Base-by-base conservation (phyloP, 73 alveolate species). In the Paramecium primaurelia region DNA sequence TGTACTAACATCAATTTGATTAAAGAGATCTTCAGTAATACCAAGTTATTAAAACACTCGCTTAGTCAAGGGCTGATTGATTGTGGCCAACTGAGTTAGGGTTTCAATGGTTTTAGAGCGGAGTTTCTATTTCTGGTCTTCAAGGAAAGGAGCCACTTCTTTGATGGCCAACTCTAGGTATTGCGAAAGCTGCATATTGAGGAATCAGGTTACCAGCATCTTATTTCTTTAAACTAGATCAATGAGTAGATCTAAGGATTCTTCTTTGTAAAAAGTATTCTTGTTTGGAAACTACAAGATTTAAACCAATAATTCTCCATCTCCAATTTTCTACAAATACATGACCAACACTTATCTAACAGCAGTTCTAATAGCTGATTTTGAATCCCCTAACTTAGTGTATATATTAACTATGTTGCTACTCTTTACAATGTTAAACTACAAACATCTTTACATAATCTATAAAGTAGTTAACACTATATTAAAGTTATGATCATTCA, bases 91-190 rank as follows among this genome's bases (percentile, higher is more conserved):
- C 32, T 25, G 14, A 11, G 44, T 28, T 6, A 80, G 45, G 71
- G 75, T 49, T 9, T 80, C 91, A 1, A 40, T 45, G 58, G 91
- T 38, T 89, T 89, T 89, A 38, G 40, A 58, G 0, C 60, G 51
- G 12, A 89, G 38, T 51, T 89, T 89, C 12, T 88, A 40, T 47
- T 89, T 89, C 40, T 47, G 45, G 32, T 89, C 94, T n/a, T 89
- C 94, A 1, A 89, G 47, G 20, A 89, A 42, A 22, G 94, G 92
- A 89, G 94, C 94, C 36, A 89, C 71, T 37, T 69, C 90, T 30
- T 73, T 89, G 20, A 89, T 16, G 47, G 75, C 84, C 51, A 51
- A 40, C n/a, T 89, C 94, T 26, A 49, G 88, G 54, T 89, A 26
- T 20, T 89, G 12, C 16, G 45, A 47, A n/a, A 77, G 75, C 94